Base-by-base conservation (phyloP, 2,329 filamentous ascomycete genomes). In the Nannizzia gypsea region DNA sequence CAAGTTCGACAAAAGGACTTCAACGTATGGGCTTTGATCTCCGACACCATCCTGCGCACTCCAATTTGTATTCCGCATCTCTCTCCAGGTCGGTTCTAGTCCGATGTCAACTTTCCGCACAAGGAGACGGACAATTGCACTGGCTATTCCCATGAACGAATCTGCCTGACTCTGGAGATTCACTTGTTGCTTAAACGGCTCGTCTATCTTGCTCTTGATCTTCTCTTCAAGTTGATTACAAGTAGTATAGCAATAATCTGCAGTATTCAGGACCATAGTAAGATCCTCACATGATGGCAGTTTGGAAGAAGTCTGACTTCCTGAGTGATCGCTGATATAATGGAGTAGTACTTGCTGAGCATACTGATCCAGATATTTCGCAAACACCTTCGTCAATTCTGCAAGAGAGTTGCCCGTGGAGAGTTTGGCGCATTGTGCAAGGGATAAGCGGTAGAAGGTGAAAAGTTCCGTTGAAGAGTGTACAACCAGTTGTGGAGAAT, bases 61-160 rank as follows among this genome's bases (percentile, higher is more conserved):
- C 93, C 93, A 99, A 56, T 91, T 88, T 0, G 88, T 95, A 70
- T 96, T 96, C 64, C 86, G 87, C 93, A 99, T 99, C 76, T 97
- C 93, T 60, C 91, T 84, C 93, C 92, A 99, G 15, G 87, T 86
- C 0, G 87, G 83, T 64, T 97, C 92, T 66, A 90, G 87, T 58
- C 87, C 87, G 0, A 85, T 72, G 70, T 96, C 91, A 3, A 96
- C 88, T 67, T 85, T 86, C 62, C 88, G 85, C 3, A 97, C 91
- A 52, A 99, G 79, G 0, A 88, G 83, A 56, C 93, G 81, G 4
- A 99, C 87, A 3, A 90, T 87, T 11, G 90, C 87, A 69, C 89
- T 92, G 1, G 92, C 93, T 40, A 99, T 92, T 2, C 91, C 91
- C 77, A 99, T 87, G 73, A 97, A 99, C 0, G 90, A 85, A 73